phyloP scores from a whole-genome alignment of 148 eudicot species.

The Arbutus unedo region DNA sequence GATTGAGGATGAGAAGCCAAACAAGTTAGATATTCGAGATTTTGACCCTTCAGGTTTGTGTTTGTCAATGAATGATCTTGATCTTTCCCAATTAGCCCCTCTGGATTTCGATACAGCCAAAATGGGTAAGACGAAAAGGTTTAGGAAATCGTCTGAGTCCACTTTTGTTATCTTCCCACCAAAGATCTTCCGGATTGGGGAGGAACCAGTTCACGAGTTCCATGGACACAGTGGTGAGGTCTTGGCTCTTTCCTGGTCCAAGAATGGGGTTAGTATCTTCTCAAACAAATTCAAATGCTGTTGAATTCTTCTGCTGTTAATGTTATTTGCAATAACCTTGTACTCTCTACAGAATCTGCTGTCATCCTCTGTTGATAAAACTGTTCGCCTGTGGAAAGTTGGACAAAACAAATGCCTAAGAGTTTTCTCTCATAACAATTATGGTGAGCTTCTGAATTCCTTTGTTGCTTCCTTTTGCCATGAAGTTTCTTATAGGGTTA shows the following conservation, averaged over 20 bases:
- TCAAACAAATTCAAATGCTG: not conserved
- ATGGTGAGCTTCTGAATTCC: conserved; percentile 41
- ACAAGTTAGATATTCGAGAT: conserved; percentile 29
- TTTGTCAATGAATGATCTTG: conserved; percentile 50
- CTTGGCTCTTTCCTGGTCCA: conserved; percentile 82
- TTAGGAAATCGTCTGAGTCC: conserved; percentile 48
- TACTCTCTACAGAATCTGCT: conserved; percentile 50
- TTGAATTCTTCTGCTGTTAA: not conserved
- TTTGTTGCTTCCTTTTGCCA: not conserved
- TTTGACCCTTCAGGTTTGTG: conserved; percentile 53
- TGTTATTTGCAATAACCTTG: conserved; percentile 5
- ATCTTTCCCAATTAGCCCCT: conserved; percentile 48
- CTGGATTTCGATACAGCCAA: conserved; percentile 45
- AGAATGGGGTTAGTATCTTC: conserved; percentile 55
- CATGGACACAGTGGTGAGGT: conserved; percentile 75
- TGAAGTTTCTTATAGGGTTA: not conserved
- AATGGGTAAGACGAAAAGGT: conserved; percentile 31
- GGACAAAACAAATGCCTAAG: conserved; percentile 50
- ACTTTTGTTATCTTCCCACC: conserved; percentile 74
- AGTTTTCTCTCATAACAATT: conserved; percentile 72
- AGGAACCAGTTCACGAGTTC: conserved; percentile 71
- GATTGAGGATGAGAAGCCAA: conserved; percentile 47
- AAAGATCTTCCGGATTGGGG: conserved; percentile 57
- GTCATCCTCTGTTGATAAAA: conserved; percentile 80
- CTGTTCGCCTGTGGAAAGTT: conserved; percentile 81